Base-by-base conservation (phyloP, 1,284 basidiomycete genomes). In the Trametes polyzona region DNA sequence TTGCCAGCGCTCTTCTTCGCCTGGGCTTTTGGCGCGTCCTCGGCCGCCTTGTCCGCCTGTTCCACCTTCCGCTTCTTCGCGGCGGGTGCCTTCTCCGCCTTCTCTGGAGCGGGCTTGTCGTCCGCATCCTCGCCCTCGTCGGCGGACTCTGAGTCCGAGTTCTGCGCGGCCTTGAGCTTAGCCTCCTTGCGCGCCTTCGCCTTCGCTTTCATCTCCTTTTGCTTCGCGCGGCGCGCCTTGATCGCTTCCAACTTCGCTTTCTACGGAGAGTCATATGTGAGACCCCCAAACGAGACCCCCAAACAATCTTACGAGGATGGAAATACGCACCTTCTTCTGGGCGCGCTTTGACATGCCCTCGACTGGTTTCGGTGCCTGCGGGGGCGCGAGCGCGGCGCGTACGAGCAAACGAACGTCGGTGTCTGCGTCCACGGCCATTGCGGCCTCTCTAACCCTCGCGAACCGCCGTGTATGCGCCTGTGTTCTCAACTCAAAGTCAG, bases 401-500 rank as follows among this genome's bases (percentile, higher is more conserved):
- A 82, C 63, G 43, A 87, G 62, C 32, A 79, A 76, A 71, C 77
- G 76, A 17, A 84, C 81, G 60, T 81, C 78, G 21, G 74, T 73
- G 11, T 75, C 71, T 0, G 76, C 74, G 19, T 77, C 74, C 5
- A 70, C 74, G 39, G 66, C 58, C 27, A 68, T 67, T 16, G 77
- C 72, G 12, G 80, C 74, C 12, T 68, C 68, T 33, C 65, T 74
- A 63, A 90, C 83, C 39, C 78, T 79, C 32, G 78, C 78, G 40
- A 82, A 75, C 21, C 84, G 82, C 40, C 87, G 81, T 57, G 74
- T 73, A 71, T 92, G 88, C 35, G 80, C 82, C 87, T 89, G 43
- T 47, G 14, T 27, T 8, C 26, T 35, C 49, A 11, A 29, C 27
- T 16, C 30, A 24, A 24, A 46, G 40, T 57, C 16, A 54, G 39